These are phyloP conservation scores for Cordyceps tenuipes DNA, from an alignment of 2,329 filamentous ascomycete genomes.

Conservation along the genomic window DNA sequence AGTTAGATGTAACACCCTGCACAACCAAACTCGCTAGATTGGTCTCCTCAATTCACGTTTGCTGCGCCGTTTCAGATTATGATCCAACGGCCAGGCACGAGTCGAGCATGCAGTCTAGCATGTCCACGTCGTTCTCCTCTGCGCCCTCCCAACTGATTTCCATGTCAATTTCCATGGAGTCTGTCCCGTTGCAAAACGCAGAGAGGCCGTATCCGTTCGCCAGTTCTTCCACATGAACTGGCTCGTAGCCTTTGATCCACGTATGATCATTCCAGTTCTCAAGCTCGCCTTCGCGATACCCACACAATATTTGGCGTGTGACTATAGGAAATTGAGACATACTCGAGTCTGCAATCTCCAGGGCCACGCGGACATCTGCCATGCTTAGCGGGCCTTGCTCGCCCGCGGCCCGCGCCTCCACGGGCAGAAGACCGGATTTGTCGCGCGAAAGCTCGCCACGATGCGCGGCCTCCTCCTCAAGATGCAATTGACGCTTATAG, in stretches of 20 bases:
- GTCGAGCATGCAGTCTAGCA: slow-evolving; percentile 49
- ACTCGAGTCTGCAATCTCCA: slow-evolving; percentile 68
- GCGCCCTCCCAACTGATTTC: slow-evolving; percentile 57
- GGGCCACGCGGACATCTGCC: slow-evolving; percentile 66
- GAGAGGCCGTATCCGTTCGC: slow-evolving; percentile 28
- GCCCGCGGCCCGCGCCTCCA: slow-evolving; percentile 69
- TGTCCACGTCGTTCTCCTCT: slow-evolving; percentile 40
- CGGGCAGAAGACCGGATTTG: slow-evolving; percentile 67
- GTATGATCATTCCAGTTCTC: slow-evolving; percentile 58
- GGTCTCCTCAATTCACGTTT: no score
- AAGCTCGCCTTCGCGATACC: slow-evolving; percentile 68
- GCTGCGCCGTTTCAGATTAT: slow-evolving; percentile 12
- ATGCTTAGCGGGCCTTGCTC: slow-evolving; percentile 66
- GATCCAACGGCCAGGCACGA: slow-evolving; percentile 43
- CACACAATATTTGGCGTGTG: slow-evolving; percentile 58
- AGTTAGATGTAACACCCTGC: no score
- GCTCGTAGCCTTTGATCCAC: slow-evolving; percentile 35
- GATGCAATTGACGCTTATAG: slow-evolving; percentile 65
- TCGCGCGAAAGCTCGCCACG: slow-evolving; percentile 69
- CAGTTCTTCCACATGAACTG: slow-evolving; percentile 18
- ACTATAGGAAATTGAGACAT: slow-evolving; percentile 72
- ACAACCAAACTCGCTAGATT: no score
- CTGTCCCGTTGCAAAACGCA: slow-evolving; percentile 40
- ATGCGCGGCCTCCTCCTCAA: slow-evolving; percentile 65
- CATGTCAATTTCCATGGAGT: slow-evolving; percentile 52